Base-by-base conservation (phyloP, 2,329 filamentous ascomycete genomes). In the Fusarium sp. region DNA sequence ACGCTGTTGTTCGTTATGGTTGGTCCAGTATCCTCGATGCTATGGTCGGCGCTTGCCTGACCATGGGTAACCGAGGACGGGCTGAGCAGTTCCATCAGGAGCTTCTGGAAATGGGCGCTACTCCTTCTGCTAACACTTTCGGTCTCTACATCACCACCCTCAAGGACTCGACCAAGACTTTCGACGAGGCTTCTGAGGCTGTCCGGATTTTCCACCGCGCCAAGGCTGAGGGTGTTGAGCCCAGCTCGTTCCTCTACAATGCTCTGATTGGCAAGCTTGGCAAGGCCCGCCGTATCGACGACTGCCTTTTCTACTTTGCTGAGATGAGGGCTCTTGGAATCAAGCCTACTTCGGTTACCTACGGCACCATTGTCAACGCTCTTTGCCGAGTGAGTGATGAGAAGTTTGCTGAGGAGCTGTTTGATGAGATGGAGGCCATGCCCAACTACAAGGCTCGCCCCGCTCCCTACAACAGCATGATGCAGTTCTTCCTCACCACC, bases 361-460 rank as follows among this genome's bases (percentile, higher is more conserved):
- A 99, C 79, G 96, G 96, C 71, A 99, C 96, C 14, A 95, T 99
- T 78, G 96, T 99, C 84, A 99, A 99, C 78, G 96, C 96, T 27
- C 90, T 99, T 16, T 98, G 95, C 88, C 94, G 96, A 77, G 96
- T 98, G 64, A 98, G 95, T 75, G 96, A 99, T 77, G 96, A 98
- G 85, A 97, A 96, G 80, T 98, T 98, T 81, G 96, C 96, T 31
- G 96, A 98, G 80, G 95, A 98, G 83, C 91, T 98, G 77, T 99
- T 99, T 80, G 95, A 98, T 80, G 96, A 99, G 86, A 99, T 99
- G 96, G 96, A 99, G 86, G 91, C 92, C 55, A 98, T 97, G 92
- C 93, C 95, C 66, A 99, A 99, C 86, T 99, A 99, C 90, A 98
- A 98, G 87, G 94, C 96, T 44, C 93, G 96, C 11, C 95, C 96